A percentile compares a stretch with the other conserved stretches of the same genome.
Evolutionary conservation across 768 basidiomycete genomes (phyloP).

Genomic region (Calocera viscosa): DNA sequence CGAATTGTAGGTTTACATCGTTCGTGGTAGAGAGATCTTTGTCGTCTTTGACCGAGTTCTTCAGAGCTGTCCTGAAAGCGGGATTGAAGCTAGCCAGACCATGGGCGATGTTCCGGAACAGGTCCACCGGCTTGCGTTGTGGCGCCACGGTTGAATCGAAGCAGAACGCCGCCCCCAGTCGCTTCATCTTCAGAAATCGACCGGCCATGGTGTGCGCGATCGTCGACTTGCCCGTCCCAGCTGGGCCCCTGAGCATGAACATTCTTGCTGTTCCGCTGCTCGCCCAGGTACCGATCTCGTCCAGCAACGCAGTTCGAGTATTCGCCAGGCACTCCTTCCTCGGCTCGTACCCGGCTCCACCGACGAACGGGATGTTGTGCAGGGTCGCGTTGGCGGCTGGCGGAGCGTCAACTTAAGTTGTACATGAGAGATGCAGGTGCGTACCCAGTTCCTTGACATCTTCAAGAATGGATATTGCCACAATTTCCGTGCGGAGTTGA

Average conservation of each 20-base stretch:
- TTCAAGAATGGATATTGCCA: too few relatives aligned
- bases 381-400: not conserved
- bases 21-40: constrained; percentile 4
- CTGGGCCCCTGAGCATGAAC: constrained; percentile 12
- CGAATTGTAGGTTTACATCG: constrained; percentile 19
- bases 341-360: not conserved
- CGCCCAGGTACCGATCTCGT: constrained; percentile 10
- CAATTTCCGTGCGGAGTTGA: too few relatives aligned
- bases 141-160: constrained; percentile 9
- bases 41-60: not conserved
- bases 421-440: not conserved
- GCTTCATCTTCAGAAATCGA: not conserved
- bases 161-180: constrained; percentile 15
- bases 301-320: constrained; percentile 10
- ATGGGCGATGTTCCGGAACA: constrained; percentile 16
- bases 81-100: constrained; percentile 10
- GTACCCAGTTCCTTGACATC: not conserved
- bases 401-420: not conserved
- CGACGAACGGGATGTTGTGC: not conserved
- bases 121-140: constrained; percentile 5
- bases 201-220: constrained; percentile 14
- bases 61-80: not conserved
- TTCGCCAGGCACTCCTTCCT: constrained; percentile 13
- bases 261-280: not conserved
- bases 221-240: constrained; percentile 17